These are phyloP conservation scores for Dictyostelium gargantuum DNA, from an alignment of 208 protist genomes.

Conservation along the genomic window DNA sequence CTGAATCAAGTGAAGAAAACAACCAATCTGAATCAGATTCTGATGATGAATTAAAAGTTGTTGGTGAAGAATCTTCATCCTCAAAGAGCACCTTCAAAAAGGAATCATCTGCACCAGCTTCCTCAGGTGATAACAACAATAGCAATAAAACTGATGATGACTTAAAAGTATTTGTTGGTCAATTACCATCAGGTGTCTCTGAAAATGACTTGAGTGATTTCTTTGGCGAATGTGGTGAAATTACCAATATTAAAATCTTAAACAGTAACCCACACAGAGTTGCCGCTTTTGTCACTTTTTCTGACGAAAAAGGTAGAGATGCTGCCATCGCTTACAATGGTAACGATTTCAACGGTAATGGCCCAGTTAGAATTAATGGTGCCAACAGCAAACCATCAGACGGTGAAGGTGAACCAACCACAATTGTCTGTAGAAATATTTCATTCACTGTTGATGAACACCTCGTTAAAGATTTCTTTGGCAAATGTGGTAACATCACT, in stretches of 20 bases:
- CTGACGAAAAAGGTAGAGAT: neutral
- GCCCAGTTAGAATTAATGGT: neutral
- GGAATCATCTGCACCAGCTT: too few species aligned
- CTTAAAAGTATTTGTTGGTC: neutral
- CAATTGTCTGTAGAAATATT: neutral
- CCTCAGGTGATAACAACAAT: too few species aligned
- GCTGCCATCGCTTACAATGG: neutral
- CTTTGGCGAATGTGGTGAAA: neutral
- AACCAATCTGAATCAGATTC: neutral
- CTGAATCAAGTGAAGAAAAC: conserved; percentile 3
- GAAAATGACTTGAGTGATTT: neutral
- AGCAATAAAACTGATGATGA: neutral
- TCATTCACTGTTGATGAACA: neutral
- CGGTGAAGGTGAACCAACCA: neutral
- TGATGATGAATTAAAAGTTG: neutral
- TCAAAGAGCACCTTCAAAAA: neutral
- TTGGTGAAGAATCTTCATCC: neutral
- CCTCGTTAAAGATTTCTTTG: neutral
- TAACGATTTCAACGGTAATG: neutral
- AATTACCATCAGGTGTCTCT: neutral
- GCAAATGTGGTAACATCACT: neutral
- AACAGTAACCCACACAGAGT: neutral
- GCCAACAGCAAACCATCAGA: neutral
- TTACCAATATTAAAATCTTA: neutral
- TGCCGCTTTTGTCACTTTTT: neutral